Percentiles rank a stretch among this genome's conserved stretches.
Evolutionary conservation across 2,329 filamentous ascomycete genomes (phyloP).

Genomic region (Aspergillus spinulosporus): DNA sequence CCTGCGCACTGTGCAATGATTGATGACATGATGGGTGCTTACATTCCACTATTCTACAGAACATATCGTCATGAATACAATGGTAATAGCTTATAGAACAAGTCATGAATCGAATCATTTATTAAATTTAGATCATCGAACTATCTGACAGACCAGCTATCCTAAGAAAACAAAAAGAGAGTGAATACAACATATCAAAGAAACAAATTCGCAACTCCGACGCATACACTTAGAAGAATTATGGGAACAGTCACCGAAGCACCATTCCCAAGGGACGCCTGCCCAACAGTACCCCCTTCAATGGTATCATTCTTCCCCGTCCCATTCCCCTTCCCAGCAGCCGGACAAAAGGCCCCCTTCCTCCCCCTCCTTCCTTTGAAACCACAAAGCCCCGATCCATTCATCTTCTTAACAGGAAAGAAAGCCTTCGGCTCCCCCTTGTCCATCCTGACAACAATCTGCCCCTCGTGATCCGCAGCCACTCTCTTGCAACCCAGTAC

Average conservation of each 20-base stretch:
- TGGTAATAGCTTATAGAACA: conserved; percentile 4
- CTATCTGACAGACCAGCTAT: conserved; percentile 1
- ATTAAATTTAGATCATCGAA: not conserved
- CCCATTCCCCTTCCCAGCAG: not conserved
- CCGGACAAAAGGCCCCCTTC: not conserved
- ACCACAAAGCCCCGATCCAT: conserved; percentile 32
- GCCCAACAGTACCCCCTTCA: not conserved
- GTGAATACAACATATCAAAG: not conserved
- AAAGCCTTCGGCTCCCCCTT: conserved; percentile 32
- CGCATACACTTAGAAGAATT: not conserved
- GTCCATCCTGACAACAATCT: conserved; percentile 26
- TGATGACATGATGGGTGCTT: not conserved
- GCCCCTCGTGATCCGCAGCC: conserved; percentile 23
- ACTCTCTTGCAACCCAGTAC: conserved; percentile 30
- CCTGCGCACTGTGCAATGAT: not conserved
- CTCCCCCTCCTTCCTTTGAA: conserved; percentile 1
- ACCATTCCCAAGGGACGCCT: not conserved
- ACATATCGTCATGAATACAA: conserved; percentile 3
- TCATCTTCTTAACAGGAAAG: conserved; percentile 27
- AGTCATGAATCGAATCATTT: conserved; percentile 2
- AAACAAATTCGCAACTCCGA: not conserved
- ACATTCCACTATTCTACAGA: not conserved
- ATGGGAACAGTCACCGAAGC: not conserved
- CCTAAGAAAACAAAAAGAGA: conserved; percentile 12
- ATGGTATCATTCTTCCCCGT: conserved; percentile 1